phyloP scores from a whole-genome alignment of 768 basidiomycete genomes.

The Mycena galericulata region DNA sequence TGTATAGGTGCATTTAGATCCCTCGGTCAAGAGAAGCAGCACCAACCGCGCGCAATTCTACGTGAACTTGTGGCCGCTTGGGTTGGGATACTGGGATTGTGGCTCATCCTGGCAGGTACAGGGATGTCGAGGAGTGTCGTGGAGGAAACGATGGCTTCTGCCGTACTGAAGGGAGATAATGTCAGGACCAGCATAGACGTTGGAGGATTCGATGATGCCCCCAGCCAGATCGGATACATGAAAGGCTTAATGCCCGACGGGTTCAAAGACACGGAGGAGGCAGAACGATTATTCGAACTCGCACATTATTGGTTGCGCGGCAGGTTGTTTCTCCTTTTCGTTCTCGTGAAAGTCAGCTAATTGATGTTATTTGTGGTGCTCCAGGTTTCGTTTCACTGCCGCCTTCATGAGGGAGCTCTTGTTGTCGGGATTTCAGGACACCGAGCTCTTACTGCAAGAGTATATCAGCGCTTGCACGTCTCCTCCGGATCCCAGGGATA shows the following conservation, averaged over 20 bases:
- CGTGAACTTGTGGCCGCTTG: neutral
- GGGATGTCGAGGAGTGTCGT: neutral
- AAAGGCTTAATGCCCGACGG: neutral
- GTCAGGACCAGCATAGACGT: neutral
- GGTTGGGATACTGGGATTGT: neutral
- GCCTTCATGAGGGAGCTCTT: neutral
- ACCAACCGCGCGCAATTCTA: neutral
- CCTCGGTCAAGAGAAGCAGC: too few species aligned
- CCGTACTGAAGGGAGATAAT: neutral
- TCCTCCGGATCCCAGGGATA: neutral
- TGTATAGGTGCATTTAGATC: slow-evolving; percentile 3
- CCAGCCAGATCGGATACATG: neutral
- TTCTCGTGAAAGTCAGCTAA: too few species aligned
- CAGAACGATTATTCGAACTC: neutral
- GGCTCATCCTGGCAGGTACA: neutral
- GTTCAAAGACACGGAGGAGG: neutral
- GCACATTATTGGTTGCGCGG: neutral
- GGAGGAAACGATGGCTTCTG: neutral
- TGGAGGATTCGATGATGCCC: neutral
- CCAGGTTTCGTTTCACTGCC: slow-evolving; percentile 1
- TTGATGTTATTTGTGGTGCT: neutral
- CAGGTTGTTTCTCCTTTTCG: too few species aligned
- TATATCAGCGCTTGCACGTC: neutral
- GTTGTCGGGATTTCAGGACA: neutral
- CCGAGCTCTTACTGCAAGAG: neutral